Percentiles rank a stretch among this genome's conserved stretches.
Conservation (phyloP, 1,139 yeast species). For the Yamadazyma friedrichii region DNA sequence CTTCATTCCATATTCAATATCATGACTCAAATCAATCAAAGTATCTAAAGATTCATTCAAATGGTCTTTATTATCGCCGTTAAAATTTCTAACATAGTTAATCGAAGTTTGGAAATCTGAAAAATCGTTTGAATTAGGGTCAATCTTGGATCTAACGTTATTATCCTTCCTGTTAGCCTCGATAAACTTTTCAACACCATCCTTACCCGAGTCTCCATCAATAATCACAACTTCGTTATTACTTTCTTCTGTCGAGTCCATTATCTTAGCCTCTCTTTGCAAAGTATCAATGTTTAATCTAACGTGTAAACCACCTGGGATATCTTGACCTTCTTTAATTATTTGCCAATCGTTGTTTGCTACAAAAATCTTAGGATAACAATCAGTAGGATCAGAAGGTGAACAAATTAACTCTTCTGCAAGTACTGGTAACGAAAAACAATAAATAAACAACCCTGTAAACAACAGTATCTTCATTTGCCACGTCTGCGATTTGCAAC, state of each 20-base stretch:
- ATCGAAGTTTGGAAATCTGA: constrained; percentile 4
- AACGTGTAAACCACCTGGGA: constrained; percentile 79
- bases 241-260: constrained; percentile 25
- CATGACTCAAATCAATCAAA: constrained; percentile 63
- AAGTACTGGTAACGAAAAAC: neutral
- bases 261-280: constrained; percentile 62
- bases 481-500: constrained; percentile 1
- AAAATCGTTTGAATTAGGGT: constrained; percentile 5
- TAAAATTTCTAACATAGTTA: neutral
- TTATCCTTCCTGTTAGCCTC: neutral
- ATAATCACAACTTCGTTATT: constrained; percentile 14
- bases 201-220: constrained; percentile 13
- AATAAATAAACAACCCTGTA: neutral
- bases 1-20: constrained; percentile 57
- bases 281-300: constrained; percentile 69
- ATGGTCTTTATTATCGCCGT: constrained; percentile 12
- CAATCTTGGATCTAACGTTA: neutral
- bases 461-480: constrained; percentile 1
- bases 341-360: constrained; percentile 69
- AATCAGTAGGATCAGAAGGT: constrained; percentile 44
- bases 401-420: constrained; percentile 39
- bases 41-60: constrained; percentile 39
- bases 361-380: constrained; percentile 63
- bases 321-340: constrained; percentile 63
- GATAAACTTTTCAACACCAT: neutral